Evolutionary conservation across 2,329 filamentous ascomycete genomes (phyloP).

Genomic region (Pestalotiopsis sp.): DNA sequence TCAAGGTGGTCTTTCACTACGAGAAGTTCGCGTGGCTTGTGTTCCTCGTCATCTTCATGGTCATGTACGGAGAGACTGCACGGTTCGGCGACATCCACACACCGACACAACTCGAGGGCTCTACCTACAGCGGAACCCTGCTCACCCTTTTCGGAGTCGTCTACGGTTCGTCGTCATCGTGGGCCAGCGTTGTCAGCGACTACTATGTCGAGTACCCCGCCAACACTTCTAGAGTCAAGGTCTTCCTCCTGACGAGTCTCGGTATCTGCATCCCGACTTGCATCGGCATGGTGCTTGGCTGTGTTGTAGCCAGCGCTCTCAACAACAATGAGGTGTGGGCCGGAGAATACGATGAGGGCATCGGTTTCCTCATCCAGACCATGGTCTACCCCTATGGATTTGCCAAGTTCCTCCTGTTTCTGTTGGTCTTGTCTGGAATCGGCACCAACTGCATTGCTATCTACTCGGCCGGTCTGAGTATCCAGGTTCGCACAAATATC

Average conservation of each 20-base stretch:
- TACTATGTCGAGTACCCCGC: conserved; percentile 49
- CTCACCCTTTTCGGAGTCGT: conserved; percentile 45
- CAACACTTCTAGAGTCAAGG: conserved; percentile 43
- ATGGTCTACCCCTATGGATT: conserved; percentile 46
- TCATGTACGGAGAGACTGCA: conserved; percentile 48
- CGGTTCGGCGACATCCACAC: conserved; percentile 38
- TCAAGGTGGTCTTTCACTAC: conserved; percentile 48
- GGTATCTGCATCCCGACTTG: conserved; percentile 48
- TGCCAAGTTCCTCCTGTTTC: conserved; percentile 37
- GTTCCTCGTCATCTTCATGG: conserved; percentile 47
- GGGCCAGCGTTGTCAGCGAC: conserved; percentile 45
- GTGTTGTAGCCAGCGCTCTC: conserved; percentile 41
- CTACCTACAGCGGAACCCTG: conserved; percentile 37
- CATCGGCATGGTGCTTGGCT: conserved; percentile 47
- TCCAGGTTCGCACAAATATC: conserved; percentile 8
- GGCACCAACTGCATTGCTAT: conserved; percentile 47
- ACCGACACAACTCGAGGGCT: conserved; percentile 33
- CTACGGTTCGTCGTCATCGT: conserved; percentile 50
- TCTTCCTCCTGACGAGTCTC: conserved; percentile 47
- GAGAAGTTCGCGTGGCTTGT: conserved; percentile 51
- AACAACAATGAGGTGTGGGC: conserved; percentile 40
- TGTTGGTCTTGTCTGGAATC: conserved; percentile 42
- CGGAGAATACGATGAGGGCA: conserved; percentile 37
- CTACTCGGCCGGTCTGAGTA: conserved; percentile 37
- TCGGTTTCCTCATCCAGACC: conserved; percentile 45